Evolutionary conservation across 2,329 filamentous ascomycete genomes (phyloP).

Genomic region (Tolypocladium tropicale): DNA sequence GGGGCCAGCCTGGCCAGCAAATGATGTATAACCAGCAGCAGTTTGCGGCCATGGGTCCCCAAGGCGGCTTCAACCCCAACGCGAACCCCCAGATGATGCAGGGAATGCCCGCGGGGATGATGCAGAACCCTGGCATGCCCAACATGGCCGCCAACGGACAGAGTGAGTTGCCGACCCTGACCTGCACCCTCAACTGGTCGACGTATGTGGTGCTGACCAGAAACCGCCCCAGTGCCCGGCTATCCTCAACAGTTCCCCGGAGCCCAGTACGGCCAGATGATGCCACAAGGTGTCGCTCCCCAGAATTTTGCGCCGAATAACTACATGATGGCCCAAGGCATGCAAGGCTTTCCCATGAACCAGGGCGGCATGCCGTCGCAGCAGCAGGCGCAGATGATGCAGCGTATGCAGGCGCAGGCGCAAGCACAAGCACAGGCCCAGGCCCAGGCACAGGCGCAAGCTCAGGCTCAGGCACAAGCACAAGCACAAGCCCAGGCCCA

Average conservation of each 20-base stretch:
- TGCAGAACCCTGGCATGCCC: conserved; percentile 50
- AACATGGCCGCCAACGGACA: conserved; percentile 50
- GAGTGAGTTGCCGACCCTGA: conserved; percentile 33
- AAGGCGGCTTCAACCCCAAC: conserved; percentile 38
- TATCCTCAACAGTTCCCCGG: conserved; percentile 48
- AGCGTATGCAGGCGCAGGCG: conserved; percentile 6
- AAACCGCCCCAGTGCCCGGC: conserved; percentile 36
- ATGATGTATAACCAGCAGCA: conserved; percentile 50
- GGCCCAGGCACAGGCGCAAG: conserved; percentile 7
- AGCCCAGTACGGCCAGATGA: conserved; percentile 44
- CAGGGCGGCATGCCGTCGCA: conserved; percentile 38
- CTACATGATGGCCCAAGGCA: conserved; percentile 42
- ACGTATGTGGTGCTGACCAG: conserved; percentile 6
- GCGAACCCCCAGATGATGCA: conserved; percentile 47
- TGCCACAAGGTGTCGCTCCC: conserved; percentile 36
- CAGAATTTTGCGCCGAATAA: conserved; percentile 38
- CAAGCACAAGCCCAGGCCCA: neutral
- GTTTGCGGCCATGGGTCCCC: conserved; percentile 42
- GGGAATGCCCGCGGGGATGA: conserved; percentile 47
- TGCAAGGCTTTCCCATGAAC: conserved; percentile 47
- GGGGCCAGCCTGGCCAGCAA: conserved; percentile 31
- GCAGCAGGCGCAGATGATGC: conserved; percentile 11
- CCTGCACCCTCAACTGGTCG: neutral
- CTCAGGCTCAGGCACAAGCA: neutral
- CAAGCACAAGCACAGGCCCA: conserved; percentile 6